phyloP scores from a whole-genome alignment of 768 basidiomycete species.

The Cystofilobasidium capitatum region DNA sequence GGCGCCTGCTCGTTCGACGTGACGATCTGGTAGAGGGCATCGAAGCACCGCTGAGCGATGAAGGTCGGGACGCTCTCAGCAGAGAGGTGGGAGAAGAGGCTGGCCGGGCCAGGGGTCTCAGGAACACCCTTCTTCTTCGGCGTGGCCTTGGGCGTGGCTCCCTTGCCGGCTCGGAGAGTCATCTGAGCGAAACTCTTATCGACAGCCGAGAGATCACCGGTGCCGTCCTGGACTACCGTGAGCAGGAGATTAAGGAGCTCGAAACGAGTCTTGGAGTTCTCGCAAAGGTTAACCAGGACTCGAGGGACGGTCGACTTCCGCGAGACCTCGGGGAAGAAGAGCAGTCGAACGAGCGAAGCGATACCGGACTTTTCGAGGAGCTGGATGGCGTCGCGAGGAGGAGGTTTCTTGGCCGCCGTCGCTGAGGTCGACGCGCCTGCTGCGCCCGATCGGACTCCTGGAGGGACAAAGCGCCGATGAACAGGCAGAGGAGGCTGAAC shows the following conservation, averaged over 20 bases:
- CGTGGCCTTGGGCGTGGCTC: constrained; percentile 53
- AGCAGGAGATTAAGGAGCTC: constrained; percentile 91
- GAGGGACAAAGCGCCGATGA: constrained; percentile 4
- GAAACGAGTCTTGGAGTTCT: constrained; percentile 79
- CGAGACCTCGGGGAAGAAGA: constrained; percentile 91
- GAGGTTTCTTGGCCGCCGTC: constrained; percentile 43
- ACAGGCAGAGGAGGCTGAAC: neutral
- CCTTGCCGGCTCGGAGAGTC: constrained; percentile 54
- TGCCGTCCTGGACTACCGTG: constrained; percentile 88
- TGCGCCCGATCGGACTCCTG: neutral
- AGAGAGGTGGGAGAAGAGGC: constrained; percentile 42
- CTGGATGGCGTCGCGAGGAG: constrained; percentile 75
- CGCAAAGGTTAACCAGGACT: constrained; percentile 87
- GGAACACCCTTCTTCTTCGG: constrained; percentile 47
- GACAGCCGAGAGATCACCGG: constrained; percentile 75
- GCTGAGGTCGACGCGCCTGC: neutral
- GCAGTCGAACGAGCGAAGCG: constrained; percentile 75
- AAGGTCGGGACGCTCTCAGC: constrained; percentile 78
- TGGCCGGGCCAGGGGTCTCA: constrained; percentile 43
- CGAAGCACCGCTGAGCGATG: constrained; percentile 86
- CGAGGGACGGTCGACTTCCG: constrained; percentile 76
- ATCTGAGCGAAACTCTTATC: constrained; percentile 90
- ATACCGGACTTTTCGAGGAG: constrained; percentile 83
- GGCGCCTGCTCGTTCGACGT: constrained; percentile 71
- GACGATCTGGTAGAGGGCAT: constrained; percentile 81